Evolutionary conservation across 495 filamentous ascomycete species (phyloP).

Genomic region (Aspergillus biplanus): DNA sequence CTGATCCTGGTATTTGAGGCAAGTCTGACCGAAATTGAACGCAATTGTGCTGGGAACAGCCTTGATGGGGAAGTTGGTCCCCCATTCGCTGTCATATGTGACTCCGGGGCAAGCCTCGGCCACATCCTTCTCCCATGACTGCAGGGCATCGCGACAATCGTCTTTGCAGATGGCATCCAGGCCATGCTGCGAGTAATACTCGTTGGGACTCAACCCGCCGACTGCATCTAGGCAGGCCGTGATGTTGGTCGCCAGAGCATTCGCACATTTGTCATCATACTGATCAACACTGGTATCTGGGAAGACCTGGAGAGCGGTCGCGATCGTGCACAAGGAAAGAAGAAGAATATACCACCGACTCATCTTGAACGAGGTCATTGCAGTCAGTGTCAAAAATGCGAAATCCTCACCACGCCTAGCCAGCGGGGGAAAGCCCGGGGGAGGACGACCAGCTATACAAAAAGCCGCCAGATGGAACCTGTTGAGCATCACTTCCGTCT

Average conservation of each 20-base stretch:
- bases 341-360: neutral
- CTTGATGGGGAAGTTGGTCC: neutral
- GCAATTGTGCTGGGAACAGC: conserved; percentile 4
- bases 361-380: neutral
- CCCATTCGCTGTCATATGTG: conserved; percentile 10
- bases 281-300: conserved; percentile 5
- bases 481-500: no score
- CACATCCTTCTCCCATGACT: conserved; percentile 2
- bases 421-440: no score
- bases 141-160: neutral
- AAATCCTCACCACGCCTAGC: no score
- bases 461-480: no score
- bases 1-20: neutral
- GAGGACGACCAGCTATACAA: no score
- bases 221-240: conserved; percentile 1
- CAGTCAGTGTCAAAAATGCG: no score
- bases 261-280: conserved; percentile 5
- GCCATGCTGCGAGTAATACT: conserved; percentile 12
- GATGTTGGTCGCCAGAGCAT: conserved; percentile 9
- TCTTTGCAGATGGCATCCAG: conserved; percentile 9
- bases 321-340: neutral
- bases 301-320: conserved; percentile 1
- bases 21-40: conserved; percentile 9
- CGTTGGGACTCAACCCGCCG: conserved; percentile 5
- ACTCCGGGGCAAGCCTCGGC: conserved; percentile 2